Evolutionary conservation across 352 stramenopile genomes (phyloP), one percentile per base, ranked within the genome.

Genomic region (Thalassiosira mediterranea): DNA sequence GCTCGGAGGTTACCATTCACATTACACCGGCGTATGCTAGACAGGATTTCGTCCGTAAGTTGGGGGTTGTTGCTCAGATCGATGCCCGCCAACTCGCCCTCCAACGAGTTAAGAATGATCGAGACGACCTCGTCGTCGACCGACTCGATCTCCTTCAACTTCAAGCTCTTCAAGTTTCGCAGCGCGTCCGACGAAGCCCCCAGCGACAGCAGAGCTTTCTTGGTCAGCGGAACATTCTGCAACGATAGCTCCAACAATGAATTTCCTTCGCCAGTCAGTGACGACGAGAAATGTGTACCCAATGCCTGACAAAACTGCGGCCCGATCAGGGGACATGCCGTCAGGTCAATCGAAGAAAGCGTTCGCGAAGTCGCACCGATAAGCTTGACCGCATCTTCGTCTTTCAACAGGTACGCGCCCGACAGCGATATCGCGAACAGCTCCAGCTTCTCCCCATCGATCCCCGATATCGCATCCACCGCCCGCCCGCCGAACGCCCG

Each of bases 321-420:
- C 17, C 79, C 83, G 8, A 92, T 56, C 17, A 90, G 64, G 40
- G 80, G 83, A 69, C 86, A 92, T 11, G 78, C 84, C 34, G 80
- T 74, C 44, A 89, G 86, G 28, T 85, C 70, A 26, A 92, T 60
- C 2, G 83, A 90, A 48, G 74, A 79, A 5, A 92, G 65, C 8
- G 81, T 88, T n/a, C 31, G 40, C 4, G 52, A 59, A 8, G 76
- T 56, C 15, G 62, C 58, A 48, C 23, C 7, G 19, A 92, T 66
- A 4, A 92, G 52, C 38, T 66, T 74, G n/a, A 79, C 76, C 4
- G 70, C 67, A 66, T 89, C 72, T 46, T 73, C 58, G 71, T 92
- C 86, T 47, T 80, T 74, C 25, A 92, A 56, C 1, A 92, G 32
- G 68, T 92, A 92, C 48, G 83, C 86, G 44, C 86, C 86, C 60